phyloP scores from a whole-genome alignment of 2,329 filamentous ascomycete genomes.

The Aspergillus versicolor region DNA sequence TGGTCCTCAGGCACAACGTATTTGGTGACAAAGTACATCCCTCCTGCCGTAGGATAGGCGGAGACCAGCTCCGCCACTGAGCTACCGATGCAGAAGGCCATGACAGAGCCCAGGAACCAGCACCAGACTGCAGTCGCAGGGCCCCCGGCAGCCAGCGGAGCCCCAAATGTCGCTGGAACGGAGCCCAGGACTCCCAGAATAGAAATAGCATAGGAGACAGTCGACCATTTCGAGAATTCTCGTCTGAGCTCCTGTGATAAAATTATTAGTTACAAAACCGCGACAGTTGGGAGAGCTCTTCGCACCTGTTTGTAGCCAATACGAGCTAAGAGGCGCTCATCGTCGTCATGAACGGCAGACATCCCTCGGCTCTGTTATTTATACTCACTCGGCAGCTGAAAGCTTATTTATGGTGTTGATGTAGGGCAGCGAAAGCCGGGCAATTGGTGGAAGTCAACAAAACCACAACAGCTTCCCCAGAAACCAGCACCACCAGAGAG shows the following conservation, averaged over 20 bases:
- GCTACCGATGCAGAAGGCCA: constrained; percentile 64
- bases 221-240: constrained; percentile 67
- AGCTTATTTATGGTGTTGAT: constrained; percentile 3
- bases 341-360: constrained; percentile 53
- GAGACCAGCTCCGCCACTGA: constrained; percentile 67
- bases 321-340: constrained; percentile 59
- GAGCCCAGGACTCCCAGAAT: constrained; percentile 66
- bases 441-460: neutral
- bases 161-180: constrained; percentile 62
- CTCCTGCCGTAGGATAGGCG: constrained; percentile 65
- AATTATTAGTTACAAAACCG: neutral
- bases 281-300: neutral
- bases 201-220: constrained; percentile 65
- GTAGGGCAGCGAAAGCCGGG: neutral
- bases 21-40: constrained; percentile 69
- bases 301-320: constrained; percentile 64
- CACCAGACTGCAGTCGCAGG: constrained; percentile 66
- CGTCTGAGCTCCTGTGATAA: constrained; percentile 56
- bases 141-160: constrained; percentile 58
- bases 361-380: constrained; percentile 21
- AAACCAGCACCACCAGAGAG: neutral
- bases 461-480: neutral
- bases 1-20: constrained; percentile 62
- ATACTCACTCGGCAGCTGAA: neutral
- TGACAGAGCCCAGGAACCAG: constrained; percentile 63